Base-by-base conservation (phyloP, 257 asterid genomes). In the Knoxia roxburghii region DNA sequence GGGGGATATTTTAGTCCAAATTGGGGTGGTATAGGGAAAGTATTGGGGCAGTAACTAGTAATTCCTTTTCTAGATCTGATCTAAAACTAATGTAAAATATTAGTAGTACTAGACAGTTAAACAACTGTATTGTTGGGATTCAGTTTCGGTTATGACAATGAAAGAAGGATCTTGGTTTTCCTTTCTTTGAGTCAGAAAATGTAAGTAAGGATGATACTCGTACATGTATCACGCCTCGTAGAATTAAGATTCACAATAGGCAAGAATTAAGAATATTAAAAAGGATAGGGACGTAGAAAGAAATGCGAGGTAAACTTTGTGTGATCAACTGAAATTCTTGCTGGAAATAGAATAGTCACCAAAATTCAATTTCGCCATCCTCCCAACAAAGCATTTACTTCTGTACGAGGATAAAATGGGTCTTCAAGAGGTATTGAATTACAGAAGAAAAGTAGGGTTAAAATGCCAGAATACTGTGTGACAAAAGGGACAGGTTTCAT, bases 401-500 rank as follows among this genome's bases (percentile, higher is more conserved):
- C n/a, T n/a, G n/a, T n/a, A n/a, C n/a, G n/a, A n/a, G n/a, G n/a
- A n/a, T n/a, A n/a, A n/a, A n/a, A n/a, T n/a, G n/a, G n/a, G n/a
- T n/a, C n/a, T n/a, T n/a, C n/a, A n/a, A n/a, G n/a, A n/a, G n/a
- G n/a, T n/a, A n/a, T n/a, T n/a, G n/a, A n/a, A n/a, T n/a, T n/a
- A n/a, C n/a, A n/a, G n/a, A n/a, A n/a, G n/a, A 46, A 32, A 21
- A n/a, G 9, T 60, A 20, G 29, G 55, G 73, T 26, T 26, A 68
- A 56, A 60, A 90, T 89, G 97, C 68, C 74, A n/a, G 82, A 76
- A 59, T 93, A 84, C 56, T 87, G 97, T 62, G 96, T 94, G 33
- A 88, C 97, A 18, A 96, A 96, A 14, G 97, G 97, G 7, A 86
- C 95, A 27, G 99, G 97, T 15, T 86, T 90, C 67, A 82, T 94